Conservation (phyloP, 345 rosid species). For the Raphanus sativus region DNA sequence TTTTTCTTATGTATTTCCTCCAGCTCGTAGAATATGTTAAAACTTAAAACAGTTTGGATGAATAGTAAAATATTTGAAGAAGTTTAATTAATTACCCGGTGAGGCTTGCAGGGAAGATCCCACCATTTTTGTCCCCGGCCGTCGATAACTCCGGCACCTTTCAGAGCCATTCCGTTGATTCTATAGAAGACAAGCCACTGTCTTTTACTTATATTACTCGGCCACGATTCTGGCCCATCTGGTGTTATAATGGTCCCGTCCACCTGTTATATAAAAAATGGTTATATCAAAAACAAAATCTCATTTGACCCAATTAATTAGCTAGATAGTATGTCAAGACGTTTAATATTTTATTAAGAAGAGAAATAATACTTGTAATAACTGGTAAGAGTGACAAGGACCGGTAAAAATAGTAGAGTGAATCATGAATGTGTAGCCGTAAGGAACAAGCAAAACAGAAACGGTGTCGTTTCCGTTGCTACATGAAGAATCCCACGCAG, state of each 20-base stretch:
- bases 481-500: constrained; percentile 84
- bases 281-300: neutral
- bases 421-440: constrained; percentile 67
- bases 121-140: constrained; percentile 98
- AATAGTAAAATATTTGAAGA: neutral
- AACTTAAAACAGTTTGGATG: neutral
- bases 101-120: constrained; percentile 99
- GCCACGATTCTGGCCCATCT: constrained; percentile 80
- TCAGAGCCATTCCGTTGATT: constrained; percentile 63
- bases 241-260: constrained; percentile 70
- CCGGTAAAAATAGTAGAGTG: constrained; percentile 91
- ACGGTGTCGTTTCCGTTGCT: constrained; percentile 31
- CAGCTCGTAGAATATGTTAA: neutral
- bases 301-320: neutral
- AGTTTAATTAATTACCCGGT: constrained; percentile 52
- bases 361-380: constrained; percentile 58
- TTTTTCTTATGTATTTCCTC: neutral
- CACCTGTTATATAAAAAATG: constrained; percentile 29
- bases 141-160: constrained; percentile 81
- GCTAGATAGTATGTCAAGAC: neutral
- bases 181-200: constrained; percentile 96
- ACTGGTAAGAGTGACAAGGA: constrained; percentile 70
- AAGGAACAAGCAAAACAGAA: constrained; percentile 55
- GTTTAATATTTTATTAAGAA: neutral
- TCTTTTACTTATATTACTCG: constrained; percentile 61